A percentile compares a stretch with the other conserved stretches of the same genome.
These are phyloP conservation scores for Neonectria ditissima DNA, from an alignment of 2,329 filamentous ascomycete species.

Conservation along the genomic window DNA sequence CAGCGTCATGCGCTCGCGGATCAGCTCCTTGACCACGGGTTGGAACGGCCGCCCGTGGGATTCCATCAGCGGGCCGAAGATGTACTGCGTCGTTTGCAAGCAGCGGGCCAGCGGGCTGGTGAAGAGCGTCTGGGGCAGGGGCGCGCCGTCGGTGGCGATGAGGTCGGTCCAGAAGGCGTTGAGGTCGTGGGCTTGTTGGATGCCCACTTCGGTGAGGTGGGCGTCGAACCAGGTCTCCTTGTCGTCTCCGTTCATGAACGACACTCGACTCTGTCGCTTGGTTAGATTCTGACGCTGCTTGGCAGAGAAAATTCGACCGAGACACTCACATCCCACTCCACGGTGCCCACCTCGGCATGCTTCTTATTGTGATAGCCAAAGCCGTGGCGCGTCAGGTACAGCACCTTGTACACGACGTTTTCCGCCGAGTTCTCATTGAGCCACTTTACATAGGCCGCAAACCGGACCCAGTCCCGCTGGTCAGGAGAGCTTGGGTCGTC, in stretches of 20 bases:
- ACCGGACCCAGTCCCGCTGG: conserved; percentile 65
- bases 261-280: conserved; percentile 48
- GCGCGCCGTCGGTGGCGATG: conserved; percentile 59
- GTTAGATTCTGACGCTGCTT: conserved; percentile 9
- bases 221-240: conserved; percentile 56
- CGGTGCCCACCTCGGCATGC: conserved; percentile 67
- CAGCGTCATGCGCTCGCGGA: conserved; percentile 69
- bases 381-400: conserved; percentile 68
- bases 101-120: conserved; percentile 69
- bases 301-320: not conserved
- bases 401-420: conserved; percentile 64
- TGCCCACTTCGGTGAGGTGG: conserved; percentile 64
- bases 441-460: conserved; percentile 59
- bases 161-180: conserved; percentile 63
- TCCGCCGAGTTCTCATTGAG: conserved; percentile 57
- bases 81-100: conserved; percentile 65
- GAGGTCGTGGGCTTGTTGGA: conserved; percentile 64
- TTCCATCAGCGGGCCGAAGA: conserved; percentile 58
- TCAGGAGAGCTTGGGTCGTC: conserved; percentile 46
- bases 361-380: conserved; percentile 63
- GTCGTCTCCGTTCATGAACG: conserved; percentile 54
- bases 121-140: conserved; percentile 66
- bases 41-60: conserved; percentile 55
- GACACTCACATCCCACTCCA: conserved; percentile 63
- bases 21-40: conserved; percentile 67